Evolutionary conservation across 1,284 basidiomycete species (phyloP).

Genomic region (Xerocomus nothofagi): DNA sequence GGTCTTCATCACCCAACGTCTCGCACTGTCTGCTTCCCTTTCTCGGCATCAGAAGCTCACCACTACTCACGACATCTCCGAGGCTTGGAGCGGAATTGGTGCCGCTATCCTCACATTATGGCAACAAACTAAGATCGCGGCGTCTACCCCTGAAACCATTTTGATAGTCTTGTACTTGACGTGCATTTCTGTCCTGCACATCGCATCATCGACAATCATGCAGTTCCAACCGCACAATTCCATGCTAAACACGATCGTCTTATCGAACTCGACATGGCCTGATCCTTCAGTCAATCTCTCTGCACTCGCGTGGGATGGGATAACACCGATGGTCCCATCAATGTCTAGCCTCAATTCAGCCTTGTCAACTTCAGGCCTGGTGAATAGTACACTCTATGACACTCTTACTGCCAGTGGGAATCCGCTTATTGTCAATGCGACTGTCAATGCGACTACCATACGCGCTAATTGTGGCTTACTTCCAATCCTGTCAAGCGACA

Average conservation of each 20-base stretch:
- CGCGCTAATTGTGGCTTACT: not conserved
- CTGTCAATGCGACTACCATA: not conserved
- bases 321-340: not conserved
- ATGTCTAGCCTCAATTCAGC: not conserved
- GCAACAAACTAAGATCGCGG: slow-evolving; percentile 2
- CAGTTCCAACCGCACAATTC: not conserved
- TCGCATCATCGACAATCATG: slow-evolving; percentile 5
- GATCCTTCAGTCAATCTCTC: not conserved
- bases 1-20: slow-evolving; percentile 6
- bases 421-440: not conserved
- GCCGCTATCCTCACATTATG: slow-evolving; percentile 3
- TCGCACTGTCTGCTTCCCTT: not conserved
- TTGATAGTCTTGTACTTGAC: slow-evolving; percentile 1
- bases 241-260: not conserved
- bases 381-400: not conserved
- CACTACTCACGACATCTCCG: slow-evolving; percentile 3
- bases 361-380: not conserved
- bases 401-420: not conserved
- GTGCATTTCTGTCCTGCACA: slow-evolving; percentile 1
- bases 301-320: not conserved
- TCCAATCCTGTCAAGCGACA: not conserved
- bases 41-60: slow-evolving; percentile 1
- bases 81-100: slow-evolving; percentile 5
- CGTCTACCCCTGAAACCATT: not conserved
- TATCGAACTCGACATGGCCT: slow-evolving; percentile 4